A percentile compares a stretch with the other conserved stretches of the same genome.
Evolutionary conservation across 352 stramenopile species (phyloP).

Genomic region (Pythium scleroteichum): DNA sequence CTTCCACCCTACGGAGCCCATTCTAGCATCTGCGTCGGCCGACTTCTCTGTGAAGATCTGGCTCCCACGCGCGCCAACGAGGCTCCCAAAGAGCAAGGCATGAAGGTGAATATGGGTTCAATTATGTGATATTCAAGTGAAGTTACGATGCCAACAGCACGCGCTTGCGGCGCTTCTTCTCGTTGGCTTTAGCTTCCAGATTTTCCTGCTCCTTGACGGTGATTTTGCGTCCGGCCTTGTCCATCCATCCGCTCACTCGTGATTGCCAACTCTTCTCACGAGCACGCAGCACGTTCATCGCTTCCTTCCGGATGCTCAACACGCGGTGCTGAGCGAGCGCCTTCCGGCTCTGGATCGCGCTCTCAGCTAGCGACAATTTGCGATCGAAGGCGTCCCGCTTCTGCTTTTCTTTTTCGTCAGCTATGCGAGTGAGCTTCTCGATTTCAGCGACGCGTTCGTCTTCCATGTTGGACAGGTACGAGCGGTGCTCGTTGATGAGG

Average conservation of each 20-base stretch:
- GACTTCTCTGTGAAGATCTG: slow-evolving; percentile 89
- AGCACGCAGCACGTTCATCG: slow-evolving; percentile 60
- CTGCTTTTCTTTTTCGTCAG: slow-evolving; percentile 53
- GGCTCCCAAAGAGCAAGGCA: slow-evolving; percentile 60
- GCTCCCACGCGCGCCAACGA: slow-evolving; percentile 60
- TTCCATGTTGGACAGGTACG: slow-evolving; percentile 79
- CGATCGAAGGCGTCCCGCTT: slow-evolving; percentile 79
- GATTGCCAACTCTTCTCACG: slow-evolving; percentile 86
- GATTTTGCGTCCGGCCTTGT: slow-evolving; percentile 87
- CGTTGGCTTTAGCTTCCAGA: slow-evolving; percentile 65
- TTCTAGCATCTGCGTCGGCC: slow-evolving; percentile 82
- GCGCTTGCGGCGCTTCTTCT: slow-evolving; percentile 73
- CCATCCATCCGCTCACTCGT: slow-evolving; percentile 78
- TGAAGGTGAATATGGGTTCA: slow-evolving; percentile 4
- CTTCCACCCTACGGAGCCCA: slow-evolving; percentile 84
- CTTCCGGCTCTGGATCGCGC: slow-evolving; percentile 68
- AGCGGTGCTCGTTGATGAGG: slow-evolving; percentile 82
- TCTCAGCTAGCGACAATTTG: slow-evolving; percentile 71
- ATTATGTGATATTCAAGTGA: slow-evolving; percentile 3
- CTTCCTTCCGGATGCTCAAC: slow-evolving; percentile 75
- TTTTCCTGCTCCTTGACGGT: slow-evolving; percentile 91
- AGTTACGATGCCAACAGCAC: slow-evolving; percentile 49
- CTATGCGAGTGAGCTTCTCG: slow-evolving; percentile 42
- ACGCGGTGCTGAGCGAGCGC: slow-evolving; percentile 75
- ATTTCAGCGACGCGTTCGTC: slow-evolving; percentile 69